These are phyloP conservation scores for Malbranchea cinnamomea DNA, from an alignment of 2,329 filamentous ascomycete species.

Conservation along the genomic window DNA sequence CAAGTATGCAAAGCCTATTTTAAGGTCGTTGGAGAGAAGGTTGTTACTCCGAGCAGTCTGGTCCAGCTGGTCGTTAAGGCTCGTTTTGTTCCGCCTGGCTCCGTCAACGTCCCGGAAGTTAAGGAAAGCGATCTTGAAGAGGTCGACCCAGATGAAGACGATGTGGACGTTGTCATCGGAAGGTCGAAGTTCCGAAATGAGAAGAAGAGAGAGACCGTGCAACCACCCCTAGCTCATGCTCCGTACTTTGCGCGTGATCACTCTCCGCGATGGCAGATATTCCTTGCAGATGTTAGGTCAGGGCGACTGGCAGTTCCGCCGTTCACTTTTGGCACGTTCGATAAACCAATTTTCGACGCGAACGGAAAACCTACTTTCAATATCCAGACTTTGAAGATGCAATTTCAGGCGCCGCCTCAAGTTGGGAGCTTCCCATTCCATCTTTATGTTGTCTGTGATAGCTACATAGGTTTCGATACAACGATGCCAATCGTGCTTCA, in stretches of 20 bases:
- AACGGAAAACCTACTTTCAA: conserved; percentile 79
- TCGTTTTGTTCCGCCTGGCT: conserved; percentile 79
- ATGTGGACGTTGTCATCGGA: conserved; percentile 70
- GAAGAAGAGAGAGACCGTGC: conserved; percentile 47
- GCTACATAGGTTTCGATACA: conserved; percentile 85
- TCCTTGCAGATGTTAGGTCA: conserved; percentile 85
- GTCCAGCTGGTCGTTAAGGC: conserved; percentile 93
- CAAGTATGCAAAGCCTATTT: conserved; percentile 89
- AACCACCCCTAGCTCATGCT: conserved; percentile 75
- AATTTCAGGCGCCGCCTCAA: conserved; percentile 89
- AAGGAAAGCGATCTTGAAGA: conserved; percentile 74
- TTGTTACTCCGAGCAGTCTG: conserved; percentile 79
- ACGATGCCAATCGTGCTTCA: conserved; percentile 80
- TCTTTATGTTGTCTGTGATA: conserved; percentile 86
- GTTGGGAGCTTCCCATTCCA: conserved; percentile 88
- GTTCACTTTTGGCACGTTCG: conserved; percentile 86
- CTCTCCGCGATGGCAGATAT: conserved; percentile 83
- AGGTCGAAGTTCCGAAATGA: conserved; percentile 50
- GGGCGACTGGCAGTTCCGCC: conserved; percentile 94
- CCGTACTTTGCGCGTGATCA: conserved; percentile 84
- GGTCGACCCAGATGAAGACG: conserved; percentile 81
- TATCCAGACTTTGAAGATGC: conserved; percentile 91
- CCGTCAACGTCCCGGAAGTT: conserved; percentile 56
- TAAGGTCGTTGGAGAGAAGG: conserved; percentile 91
- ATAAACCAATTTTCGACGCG: conserved; percentile 70